phyloP scores from a whole-genome alignment of 164 flowering plant species.

The Taxillus chinensis region DNA sequence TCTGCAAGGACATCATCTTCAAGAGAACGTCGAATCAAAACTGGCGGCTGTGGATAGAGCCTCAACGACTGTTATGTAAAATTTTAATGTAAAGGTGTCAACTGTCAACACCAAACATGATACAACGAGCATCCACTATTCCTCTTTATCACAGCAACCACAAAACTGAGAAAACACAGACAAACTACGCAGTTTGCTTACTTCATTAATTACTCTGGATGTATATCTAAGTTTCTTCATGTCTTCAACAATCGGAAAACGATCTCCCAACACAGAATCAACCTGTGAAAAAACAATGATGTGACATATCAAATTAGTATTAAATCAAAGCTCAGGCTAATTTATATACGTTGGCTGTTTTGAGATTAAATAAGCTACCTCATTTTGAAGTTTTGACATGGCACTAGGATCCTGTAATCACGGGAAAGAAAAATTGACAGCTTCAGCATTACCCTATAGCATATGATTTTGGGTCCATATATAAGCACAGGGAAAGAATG shows the following conservation, averaged over 20 bases:
- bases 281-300: slow-evolving; percentile 30
- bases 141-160: too few species aligned
- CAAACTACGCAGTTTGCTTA: slow-evolving; percentile 15
- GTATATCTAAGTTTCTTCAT: slow-evolving; percentile 89
- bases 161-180: too few species aligned
- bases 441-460: not conserved
- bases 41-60: slow-evolving; percentile 97
- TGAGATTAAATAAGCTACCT: slow-evolving; percentile 34
- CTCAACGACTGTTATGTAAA: slow-evolving; percentile 59
- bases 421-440: not conserved
- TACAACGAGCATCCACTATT: too few species aligned
- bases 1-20: slow-evolving; percentile 65
- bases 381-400: slow-evolving; percentile 80
- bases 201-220: slow-evolving; percentile 88
- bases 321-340: not conserved
- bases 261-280: slow-evolving; percentile 81
- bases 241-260: slow-evolving; percentile 84
- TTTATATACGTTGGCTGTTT: not conserved
- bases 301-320: not conserved
- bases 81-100: not conserved
- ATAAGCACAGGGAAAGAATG: too few species aligned
- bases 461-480: not conserved
- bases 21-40: slow-evolving; percentile 82
- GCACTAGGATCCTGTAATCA: slow-evolving; percentile 69
- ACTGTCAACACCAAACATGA: not conserved